Conservation (phyloP, 2,329 filamentous ascomycete genomes). For the Neopestalotiopsis clavispora region DNA sequence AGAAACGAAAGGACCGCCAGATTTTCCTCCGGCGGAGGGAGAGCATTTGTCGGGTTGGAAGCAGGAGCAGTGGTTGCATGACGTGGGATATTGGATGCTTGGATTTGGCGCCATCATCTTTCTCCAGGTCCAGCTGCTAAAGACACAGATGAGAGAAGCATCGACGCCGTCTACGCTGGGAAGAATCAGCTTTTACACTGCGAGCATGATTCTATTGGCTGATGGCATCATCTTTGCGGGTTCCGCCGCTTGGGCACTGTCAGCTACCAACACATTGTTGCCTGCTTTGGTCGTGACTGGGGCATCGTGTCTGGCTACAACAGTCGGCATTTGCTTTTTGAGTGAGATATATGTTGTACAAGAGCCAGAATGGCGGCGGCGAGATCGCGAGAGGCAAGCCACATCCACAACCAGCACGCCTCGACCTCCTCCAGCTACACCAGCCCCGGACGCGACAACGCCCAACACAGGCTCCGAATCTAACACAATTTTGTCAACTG, state of each 20-base stretch:
- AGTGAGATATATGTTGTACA: conserved; percentile 66
- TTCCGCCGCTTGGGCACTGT: conserved; percentile 61
- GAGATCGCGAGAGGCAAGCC: conserved; percentile 38
- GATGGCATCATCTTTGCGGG: conserved; percentile 64
- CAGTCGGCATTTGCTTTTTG: conserved; percentile 62
- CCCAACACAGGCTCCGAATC: conserved; percentile 5
- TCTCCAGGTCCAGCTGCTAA: conserved; percentile 65
- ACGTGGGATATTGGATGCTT: conserved; percentile 64
- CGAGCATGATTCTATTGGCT: conserved; percentile 65
- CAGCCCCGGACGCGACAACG: conserved; percentile 21
- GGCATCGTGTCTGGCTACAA: conserved; percentile 59
- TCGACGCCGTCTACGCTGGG: conserved; percentile 71
- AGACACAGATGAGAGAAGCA: conserved; percentile 68
- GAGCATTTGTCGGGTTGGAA: conserved; percentile 65
- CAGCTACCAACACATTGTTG: conserved; percentile 60
- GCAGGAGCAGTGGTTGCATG: conserved; percentile 61
- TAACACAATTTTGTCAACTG: conserved; percentile 27
- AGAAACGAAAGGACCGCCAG: conserved; percentile 67
- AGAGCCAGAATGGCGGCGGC: conserved; percentile 58
- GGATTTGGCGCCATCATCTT: conserved; percentile 61
- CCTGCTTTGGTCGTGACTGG: conserved; percentile 61
- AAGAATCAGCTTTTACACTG: conserved; percentile 68
- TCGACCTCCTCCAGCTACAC: conserved; percentile 21
- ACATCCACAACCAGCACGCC: conserved; percentile 27
- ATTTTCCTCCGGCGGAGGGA: conserved; percentile 54